These are phyloP conservation scores for Plasmopara viticola DNA, from an alignment of 352 stramenopile genomes.

Conservation along the genomic window DNA sequence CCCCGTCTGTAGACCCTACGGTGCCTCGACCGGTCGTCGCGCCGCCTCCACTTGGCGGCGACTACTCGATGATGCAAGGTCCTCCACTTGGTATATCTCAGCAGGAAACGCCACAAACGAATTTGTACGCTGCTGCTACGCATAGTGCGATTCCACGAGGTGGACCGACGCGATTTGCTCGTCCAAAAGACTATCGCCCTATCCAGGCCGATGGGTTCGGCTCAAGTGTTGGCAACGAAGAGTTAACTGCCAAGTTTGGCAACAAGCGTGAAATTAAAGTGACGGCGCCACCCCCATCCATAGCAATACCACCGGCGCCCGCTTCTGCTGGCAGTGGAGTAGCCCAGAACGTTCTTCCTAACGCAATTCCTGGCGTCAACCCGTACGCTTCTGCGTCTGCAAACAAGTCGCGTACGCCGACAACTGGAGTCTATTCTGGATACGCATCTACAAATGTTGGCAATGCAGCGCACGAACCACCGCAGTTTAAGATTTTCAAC, in stretches of 20 bases:
- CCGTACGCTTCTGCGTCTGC: conserved; percentile 47
- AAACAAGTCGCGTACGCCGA: conserved; percentile 13
- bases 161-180: conserved; percentile 39
- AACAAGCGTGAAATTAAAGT: conserved; percentile 81
- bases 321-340: conserved; percentile 4
- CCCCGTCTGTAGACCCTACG: conserved; percentile 58
- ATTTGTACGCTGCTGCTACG: conserved; percentile 68
- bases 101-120: conserved; percentile 38
- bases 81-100: conserved; percentile 25
- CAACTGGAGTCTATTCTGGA: conserved; percentile 32
- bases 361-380: conserved; percentile 31
- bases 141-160: conserved; percentile 77
- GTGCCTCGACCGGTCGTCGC: conserved; percentile 57
- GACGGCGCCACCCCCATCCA: conserved; percentile 59
- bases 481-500: conserved; percentile 88
- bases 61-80: conserved; percentile 31
- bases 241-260: conserved; percentile 85
- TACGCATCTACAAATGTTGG: conserved; percentile 27
- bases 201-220: conserved; percentile 87
- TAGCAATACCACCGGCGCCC: conserved; percentile 12
- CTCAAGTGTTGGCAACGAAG: conserved; percentile 83
- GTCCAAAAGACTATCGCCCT: conserved; percentile 66
- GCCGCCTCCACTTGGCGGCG: conserved; percentile 51
- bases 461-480: conserved; percentile 30
- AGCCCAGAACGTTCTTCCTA: not conserved